Base-by-base conservation (phyloP, 108 stramenopile genomes). In the Cyclotella sp. region DNA sequence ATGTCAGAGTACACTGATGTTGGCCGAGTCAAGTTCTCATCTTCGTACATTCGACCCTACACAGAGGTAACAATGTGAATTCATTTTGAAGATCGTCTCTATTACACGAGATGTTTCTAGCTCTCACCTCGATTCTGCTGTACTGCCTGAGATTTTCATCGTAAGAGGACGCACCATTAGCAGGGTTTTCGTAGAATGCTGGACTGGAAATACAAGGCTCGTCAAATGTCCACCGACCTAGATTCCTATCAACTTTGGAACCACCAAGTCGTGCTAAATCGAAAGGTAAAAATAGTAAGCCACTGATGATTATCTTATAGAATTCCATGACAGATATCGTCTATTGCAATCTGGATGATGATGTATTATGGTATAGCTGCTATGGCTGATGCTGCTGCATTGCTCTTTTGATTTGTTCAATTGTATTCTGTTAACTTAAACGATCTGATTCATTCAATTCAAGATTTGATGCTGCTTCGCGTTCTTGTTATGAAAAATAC, bases 151-250 rank as follows among this genome's bases (percentile, higher is more conserved):
- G 24, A 18, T 63, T 26, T 63, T 63, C 63, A 40, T 63, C 4
- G 26, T 63, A 45, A 1, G 5, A 13, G 4, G 63, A 13, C 1
- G n/a, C 19, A 12, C 63, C 63, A 30, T 63, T 29, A 16, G n/a
- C 34, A 5, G 63, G 63, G 30, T 63, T 63, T 26, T 63, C 63
- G 34, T 63, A 63, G 19, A 39, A 45, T 19, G 30, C 21, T 22
- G 63, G 63, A 42, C 63, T 30, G 3, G 63, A 34, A 22, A 63
- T 63, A 22, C 63, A 63, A 7, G 63, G 63, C 30, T 63, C 63
- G 19, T 63, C 63, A 12, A 63, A 63, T 22, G 63, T 24, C 63
- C 63, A 63, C 18, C 63, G 28, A 13, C 63, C 63, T 39, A 63
- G 63, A 24, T 22, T 5, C 8, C 55, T 55, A 26, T 1, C 5